Base-by-base conservation (phyloP, 2,329 filamentous ascomycete species). In the Trichoderma simmonsii region DNA sequence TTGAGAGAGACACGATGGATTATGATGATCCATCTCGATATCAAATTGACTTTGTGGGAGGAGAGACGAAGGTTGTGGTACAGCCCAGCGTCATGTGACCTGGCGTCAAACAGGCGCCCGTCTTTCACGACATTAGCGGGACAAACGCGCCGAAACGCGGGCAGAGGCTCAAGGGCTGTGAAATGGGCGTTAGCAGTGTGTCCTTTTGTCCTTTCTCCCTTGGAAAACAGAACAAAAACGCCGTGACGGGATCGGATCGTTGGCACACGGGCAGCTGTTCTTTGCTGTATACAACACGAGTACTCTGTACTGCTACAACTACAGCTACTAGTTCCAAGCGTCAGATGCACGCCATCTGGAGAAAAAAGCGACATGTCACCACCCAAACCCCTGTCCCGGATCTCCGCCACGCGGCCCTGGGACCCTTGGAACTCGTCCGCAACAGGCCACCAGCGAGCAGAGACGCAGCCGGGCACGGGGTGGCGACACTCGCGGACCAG, bases 381-480 rank as follows among this genome's bases (percentile, higher is more conserved):
- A 28, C 61, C 67, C 24, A 71, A 74, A 34, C 70, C 73, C 28
- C 73, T 78, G 0, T 74, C 79, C 71, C 81, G 77, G 72, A 80
- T 82, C 36, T 82, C 84, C 24, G 78, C 84, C 63, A 85, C 86
- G 26, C 79, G 77, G 43, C 80, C 78, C 72, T 92, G 91, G 77
- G 91, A 92, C 80, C 85, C 89, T 6, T 93, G 90, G 90, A 94
- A 94, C 81, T 91, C 90, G 15, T 89, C 90, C 14, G 90, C 91
- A 6, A 91, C 91, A 1, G 93, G 93, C 60, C 93, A 97, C 79
- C 94, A 97, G 81, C 87, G 90, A 54, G 89, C 92, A 56, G 92
- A 95, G 73, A 90, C 89, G 72, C 82, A 84, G 4, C 85, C 91
- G 1, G 87, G 88, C 2, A 87, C 87, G 28, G 75, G 88, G 78